Evolutionary conservation across 768 basidiomycete genomes (phyloP).

Genomic region (Auriscalpium microsporum): DNA sequence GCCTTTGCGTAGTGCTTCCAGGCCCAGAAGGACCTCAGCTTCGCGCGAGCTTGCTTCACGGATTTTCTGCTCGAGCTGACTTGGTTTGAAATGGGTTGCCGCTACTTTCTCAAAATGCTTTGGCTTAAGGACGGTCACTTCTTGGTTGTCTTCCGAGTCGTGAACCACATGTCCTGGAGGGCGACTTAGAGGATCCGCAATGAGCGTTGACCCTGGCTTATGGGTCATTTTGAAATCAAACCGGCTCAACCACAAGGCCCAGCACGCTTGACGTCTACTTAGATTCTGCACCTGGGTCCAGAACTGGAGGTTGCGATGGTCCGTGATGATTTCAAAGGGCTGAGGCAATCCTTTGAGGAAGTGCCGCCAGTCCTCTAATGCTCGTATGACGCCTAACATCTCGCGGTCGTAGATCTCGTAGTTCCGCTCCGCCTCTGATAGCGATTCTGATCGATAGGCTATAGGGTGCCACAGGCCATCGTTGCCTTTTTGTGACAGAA

Average conservation of each 20-base stretch:
- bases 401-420: slow-evolving; percentile 18
- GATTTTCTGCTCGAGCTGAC: not conserved
- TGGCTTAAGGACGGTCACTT: not conserved
- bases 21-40: not conserved
- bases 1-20: not conserved
- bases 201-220: too few species aligned
- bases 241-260: too few species aligned
- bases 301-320: slow-evolving; percentile 9
- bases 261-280: not conserved
- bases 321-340: slow-evolving; percentile 9
- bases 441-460: slow-evolving; percentile 1
- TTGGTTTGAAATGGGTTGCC: not conserved
- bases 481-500: slow-evolving; percentile 14
- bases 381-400: not conserved
- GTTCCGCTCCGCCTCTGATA: slow-evolving; percentile 9
- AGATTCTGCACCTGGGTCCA: slow-evolving; percentile 8
- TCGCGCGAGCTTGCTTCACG: not conserved
- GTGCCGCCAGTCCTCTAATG: slow-evolving; percentile 16
- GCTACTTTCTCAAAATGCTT: not conserved
- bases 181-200: too few species aligned
- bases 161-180: too few species aligned
- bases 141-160: not conserved
- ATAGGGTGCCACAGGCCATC: slow-evolving; percentile 6
- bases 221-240: too few species aligned
- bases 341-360: slow-evolving; percentile 11